Evolutionary conservation across 2,329 filamentous ascomycete species (phyloP).

Genomic region (Metarhizium sp.): DNA sequence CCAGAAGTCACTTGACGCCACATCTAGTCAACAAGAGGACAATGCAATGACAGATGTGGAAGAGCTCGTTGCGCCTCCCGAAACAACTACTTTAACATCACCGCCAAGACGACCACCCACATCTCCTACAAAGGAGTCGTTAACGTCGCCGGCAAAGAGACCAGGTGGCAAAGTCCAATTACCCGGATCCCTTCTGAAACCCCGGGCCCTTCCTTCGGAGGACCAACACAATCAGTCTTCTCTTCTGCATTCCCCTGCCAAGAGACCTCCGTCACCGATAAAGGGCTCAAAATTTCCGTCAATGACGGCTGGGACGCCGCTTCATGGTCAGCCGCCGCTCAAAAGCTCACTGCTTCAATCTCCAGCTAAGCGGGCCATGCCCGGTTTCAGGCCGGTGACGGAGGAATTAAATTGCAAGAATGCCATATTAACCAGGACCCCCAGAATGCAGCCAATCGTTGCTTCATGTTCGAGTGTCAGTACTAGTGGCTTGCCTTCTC

Average conservation of each 20-base stretch:
- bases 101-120: slow-evolving; percentile 45
- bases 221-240: slow-evolving; percentile 14
- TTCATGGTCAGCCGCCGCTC: slow-evolving; percentile 27
- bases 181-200: slow-evolving; percentile 24
- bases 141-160: slow-evolving; percentile 47
- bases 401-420: slow-evolving; percentile 16
- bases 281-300: slow-evolving; percentile 24
- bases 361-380: slow-evolving; percentile 37
- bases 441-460: slow-evolving; percentile 27
- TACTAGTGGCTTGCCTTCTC: slow-evolving; percentile 19
- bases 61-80: slow-evolving; percentile 1
- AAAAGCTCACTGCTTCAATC: slow-evolving; percentile 42
- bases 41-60: slow-evolving; percentile 4
- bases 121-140: slow-evolving; percentile 43
- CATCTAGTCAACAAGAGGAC: slow-evolving; percentile 7
- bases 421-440: slow-evolving; percentile 16
- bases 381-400: slow-evolving; percentile 22
- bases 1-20: slow-evolving; percentile 12
- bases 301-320: slow-evolving; percentile 13
- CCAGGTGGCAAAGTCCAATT: slow-evolving; percentile 19
- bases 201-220: slow-evolving; percentile 4
- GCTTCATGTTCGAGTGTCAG: slow-evolving; percentile 20
- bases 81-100: slow-evolving; percentile 30
- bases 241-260: slow-evolving; percentile 41
- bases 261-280: slow-evolving; percentile 36